Evolutionary conservation across 1,284 basidiomycete genomes (phyloP).

Genomic region (Papiliotrema flavescens): DNA sequence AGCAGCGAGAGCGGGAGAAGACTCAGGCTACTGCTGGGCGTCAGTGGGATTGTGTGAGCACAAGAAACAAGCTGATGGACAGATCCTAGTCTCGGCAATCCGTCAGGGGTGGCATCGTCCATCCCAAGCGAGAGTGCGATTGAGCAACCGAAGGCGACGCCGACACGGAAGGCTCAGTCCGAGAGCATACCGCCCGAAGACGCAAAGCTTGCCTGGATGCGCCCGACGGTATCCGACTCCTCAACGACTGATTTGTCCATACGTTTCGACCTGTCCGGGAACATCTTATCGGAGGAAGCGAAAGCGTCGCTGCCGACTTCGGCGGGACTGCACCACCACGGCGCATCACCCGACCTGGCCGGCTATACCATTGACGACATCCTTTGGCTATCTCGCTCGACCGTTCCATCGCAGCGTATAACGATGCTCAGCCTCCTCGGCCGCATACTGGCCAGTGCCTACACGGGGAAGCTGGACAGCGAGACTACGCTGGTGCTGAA

Average conservation of each 20-base stretch:
- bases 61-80: too few species aligned
- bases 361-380: conserved; percentile 88
- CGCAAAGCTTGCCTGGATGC: conserved; percentile 76
- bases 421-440: conserved; percentile 74
- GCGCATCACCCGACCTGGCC: conserved; percentile 66
- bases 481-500: conserved; percentile 7
- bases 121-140: too few species aligned
- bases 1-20: conserved; percentile 43
- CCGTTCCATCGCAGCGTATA: conserved; percentile 76
- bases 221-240: conserved; percentile 25
- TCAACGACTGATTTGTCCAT: conserved; percentile 20
- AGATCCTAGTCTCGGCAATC: too few species aligned
- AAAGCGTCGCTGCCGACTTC: conserved; percentile 61
- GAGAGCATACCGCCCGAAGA: too few species aligned
- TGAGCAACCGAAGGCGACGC: too few species aligned
- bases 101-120: too few species aligned
- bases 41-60: too few species aligned
- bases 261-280: conserved; percentile 73
- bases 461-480: conserved; percentile 2
- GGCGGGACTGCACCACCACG: conserved; percentile 85
- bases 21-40: too few species aligned
- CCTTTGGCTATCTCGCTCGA: conserved; percentile 75
- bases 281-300: conserved; percentile 56
- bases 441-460: conserved; percentile 52
- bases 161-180: too few species aligned